phyloP scores from a whole-genome alignment of 768 basidiomycete species.

The Vararia minispora region DNA sequence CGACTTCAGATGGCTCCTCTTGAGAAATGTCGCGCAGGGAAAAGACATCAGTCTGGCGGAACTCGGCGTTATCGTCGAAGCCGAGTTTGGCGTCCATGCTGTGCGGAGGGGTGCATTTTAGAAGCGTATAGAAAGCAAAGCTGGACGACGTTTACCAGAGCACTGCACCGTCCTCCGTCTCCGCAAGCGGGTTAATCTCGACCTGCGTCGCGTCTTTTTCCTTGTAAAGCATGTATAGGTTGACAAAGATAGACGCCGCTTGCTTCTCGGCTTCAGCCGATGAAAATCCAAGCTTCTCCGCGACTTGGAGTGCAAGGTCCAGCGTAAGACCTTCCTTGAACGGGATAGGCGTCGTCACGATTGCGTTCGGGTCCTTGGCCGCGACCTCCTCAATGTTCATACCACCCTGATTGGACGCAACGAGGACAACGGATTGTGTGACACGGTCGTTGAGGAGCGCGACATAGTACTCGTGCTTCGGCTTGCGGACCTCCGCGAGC shows the following conservation, averaged over 20 bases:
- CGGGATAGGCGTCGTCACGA: conserved; percentile 90
- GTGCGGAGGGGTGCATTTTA: not conserved
- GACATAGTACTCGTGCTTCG: conserved; percentile 95
- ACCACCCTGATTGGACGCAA: conserved; percentile 89
- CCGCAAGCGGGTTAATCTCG: conserved; percentile 97
- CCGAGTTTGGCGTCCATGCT: conserved; percentile 99
- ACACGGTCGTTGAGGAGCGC: conserved; percentile 94
- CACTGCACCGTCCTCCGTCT: conserved; percentile 83
- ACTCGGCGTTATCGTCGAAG: conserved; percentile 99
- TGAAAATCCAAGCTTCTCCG: conserved; percentile 87
- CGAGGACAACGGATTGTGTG: conserved; percentile 81
- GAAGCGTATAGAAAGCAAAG: conserved; percentile 8
- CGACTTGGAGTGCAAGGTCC: conserved; percentile 60
- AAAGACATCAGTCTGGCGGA: conserved; percentile 90
- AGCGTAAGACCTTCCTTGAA: conserved; percentile 73
- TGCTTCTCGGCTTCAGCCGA: conserved; percentile 58
- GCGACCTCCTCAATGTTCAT: conserved; percentile 99
- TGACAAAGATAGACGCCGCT: conserved; percentile 88
- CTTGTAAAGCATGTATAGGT: conserved; percentile 94
- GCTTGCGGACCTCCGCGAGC: conserved; percentile 91
- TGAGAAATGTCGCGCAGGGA: conserved; percentile 84
- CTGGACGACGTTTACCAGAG: conserved; percentile 53
- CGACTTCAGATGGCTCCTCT: conserved; percentile 95
- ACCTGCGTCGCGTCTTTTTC: conserved; percentile 99
- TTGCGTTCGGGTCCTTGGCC: conserved; percentile 85